These are phyloP conservation scores for Flaveria robusta DNA, from an alignment of 129 eudicot species.

Conservation along the genomic window DNA sequence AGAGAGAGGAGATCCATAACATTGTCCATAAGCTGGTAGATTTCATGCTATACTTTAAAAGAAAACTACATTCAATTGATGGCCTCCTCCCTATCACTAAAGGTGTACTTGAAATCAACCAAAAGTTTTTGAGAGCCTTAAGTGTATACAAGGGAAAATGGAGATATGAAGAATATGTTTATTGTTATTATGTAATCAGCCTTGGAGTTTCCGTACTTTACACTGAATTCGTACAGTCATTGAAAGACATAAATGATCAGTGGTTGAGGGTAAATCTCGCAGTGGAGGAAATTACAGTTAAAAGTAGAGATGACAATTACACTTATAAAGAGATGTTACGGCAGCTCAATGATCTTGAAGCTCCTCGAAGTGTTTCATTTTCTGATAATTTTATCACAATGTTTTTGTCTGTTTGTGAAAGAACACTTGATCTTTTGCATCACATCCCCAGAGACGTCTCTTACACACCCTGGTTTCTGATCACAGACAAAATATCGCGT, in stretches of 20 bases:
- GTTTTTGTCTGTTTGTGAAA: neutral
- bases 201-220: conserved; percentile 17
- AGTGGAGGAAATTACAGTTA: conserved; percentile 9
- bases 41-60: neutral
- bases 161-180: neutral
- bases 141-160: neutral
- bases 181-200: conserved; percentile 7
- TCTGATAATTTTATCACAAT: conserved; percentile 13
- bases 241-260: conserved; percentile 14
- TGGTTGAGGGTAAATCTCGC: conserved; percentile 18
- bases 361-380: conserved; percentile 9
- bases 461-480: no score
- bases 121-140: neutral
- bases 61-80: neutral
- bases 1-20: neutral
- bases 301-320: neutral
- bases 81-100: neutral
- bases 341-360: conserved; percentile 19
- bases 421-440: neutral
- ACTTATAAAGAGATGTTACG: conserved; percentile 5
- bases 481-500: no score
- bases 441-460: neutral
- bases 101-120: neutral
- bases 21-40: neutral
- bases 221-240: conserved; percentile 2